Conservation (phyloP, 2,329 filamentous ascomycete species). For the Drechmeria coniospora region DNA sequence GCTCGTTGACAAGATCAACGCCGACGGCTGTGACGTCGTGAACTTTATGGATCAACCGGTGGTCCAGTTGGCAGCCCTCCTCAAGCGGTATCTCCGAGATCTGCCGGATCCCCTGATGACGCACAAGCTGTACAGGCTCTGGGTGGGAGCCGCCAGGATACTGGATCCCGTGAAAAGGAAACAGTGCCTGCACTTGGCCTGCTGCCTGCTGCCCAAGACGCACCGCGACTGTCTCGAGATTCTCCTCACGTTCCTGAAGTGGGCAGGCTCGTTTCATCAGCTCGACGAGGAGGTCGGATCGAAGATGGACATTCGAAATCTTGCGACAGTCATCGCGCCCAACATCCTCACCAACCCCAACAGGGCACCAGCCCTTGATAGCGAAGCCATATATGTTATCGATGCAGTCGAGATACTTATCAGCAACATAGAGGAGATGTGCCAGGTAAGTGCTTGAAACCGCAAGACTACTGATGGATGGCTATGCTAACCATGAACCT, state of each 20-base stretch:
- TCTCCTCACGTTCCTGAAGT: conserved; percentile 89
- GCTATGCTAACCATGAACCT: neutral
- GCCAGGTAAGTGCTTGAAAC: conserved; percentile 53
- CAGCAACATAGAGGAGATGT: conserved; percentile 89
- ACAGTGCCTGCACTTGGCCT: conserved; percentile 76
- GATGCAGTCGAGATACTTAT: conserved; percentile 86
- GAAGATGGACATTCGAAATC: conserved; percentile 97
- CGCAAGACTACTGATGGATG: neutral
- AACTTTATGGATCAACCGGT: conserved; percentile 81
- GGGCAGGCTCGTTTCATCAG: conserved; percentile 93
- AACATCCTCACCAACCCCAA: conserved; percentile 71
- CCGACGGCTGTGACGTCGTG: conserved; percentile 68
- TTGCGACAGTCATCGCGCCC: conserved; percentile 92
- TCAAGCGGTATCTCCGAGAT: conserved; percentile 91
- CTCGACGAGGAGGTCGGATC: conserved; percentile 93
- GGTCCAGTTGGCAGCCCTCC: conserved; percentile 79
- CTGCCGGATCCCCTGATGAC: conserved; percentile 90
- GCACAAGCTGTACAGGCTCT: conserved; percentile 83
- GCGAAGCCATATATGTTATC: conserved; percentile 84
- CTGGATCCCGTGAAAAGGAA: conserved; percentile 66
- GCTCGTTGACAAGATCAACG: conserved; percentile 72
- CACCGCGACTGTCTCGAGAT: conserved; percentile 93
- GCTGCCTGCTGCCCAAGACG: conserved; percentile 81
- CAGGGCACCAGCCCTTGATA: conserved; percentile 55
- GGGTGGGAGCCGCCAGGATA: conserved; percentile 81